phyloP scores from a whole-genome alignment of 108 stramenopile genomes.

The Pseudonitzschia multiseries region DNA sequence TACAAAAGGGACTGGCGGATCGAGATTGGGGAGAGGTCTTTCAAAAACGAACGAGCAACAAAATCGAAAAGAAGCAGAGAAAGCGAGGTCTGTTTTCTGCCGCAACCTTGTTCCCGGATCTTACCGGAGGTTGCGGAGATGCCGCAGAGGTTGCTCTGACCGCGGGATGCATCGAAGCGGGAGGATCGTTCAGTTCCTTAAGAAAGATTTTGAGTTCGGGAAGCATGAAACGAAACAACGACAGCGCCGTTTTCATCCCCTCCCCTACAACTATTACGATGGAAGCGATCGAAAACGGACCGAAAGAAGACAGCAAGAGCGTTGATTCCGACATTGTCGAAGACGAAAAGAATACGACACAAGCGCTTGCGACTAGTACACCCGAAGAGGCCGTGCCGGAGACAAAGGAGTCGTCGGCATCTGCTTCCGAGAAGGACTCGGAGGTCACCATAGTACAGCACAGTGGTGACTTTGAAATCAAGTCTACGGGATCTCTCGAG shows the following conservation, averaged over 20 bases:
- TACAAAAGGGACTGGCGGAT: conserved; percentile 59
- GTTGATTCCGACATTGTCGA: background rate
- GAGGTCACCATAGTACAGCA: conserved; percentile 3
- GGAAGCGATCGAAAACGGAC: conserved; percentile 33
- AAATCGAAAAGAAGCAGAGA: background rate
- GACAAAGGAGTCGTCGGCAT: background rate
- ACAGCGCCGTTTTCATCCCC: conserved; percentile 34
- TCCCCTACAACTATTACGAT: conserved; percentile 15
- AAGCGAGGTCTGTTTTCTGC: conserved; percentile 12
- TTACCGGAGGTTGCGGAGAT: conserved; percentile 35
- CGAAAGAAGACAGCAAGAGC: conserved; percentile 21
- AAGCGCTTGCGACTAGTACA: background rate
- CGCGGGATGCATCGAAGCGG: conserved; percentile 54
- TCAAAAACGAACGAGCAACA: conserved; percentile 8
- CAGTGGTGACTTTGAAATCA: background rate
- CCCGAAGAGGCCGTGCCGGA: background rate
- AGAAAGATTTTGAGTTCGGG: conserved; percentile 49
- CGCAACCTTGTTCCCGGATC: conserved; percentile 29
- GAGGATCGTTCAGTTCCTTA: conserved; percentile 33
- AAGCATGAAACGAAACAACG: conserved; percentile 22
- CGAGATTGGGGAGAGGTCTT: conserved; percentile 70
- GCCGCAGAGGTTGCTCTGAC: conserved; percentile 16
- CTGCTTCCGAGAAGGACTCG: conserved; percentile 4
- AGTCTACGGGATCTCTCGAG: conserved; percentile 11
- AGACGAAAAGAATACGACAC: background rate